Percentiles rank a stretch among this genome's conserved stretches.
Conservation (phyloP, 768 basidiomycete species). For the Scleroderma citrinum region DNA sequence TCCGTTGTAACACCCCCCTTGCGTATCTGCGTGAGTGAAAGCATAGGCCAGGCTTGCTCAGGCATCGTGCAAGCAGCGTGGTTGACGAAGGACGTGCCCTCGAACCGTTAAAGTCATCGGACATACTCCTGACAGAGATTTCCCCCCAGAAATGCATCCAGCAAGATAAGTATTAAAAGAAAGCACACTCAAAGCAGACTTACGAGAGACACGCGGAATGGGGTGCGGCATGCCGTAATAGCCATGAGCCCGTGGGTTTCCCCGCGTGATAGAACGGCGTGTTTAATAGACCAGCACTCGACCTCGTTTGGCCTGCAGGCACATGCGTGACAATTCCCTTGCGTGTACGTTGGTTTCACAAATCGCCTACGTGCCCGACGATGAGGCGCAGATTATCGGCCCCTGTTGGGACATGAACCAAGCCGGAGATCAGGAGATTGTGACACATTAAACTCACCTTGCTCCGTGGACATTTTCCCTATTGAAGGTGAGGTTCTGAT, state of each 20-base stretch:
- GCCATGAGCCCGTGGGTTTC: background rate
- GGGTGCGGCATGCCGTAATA: background rate
- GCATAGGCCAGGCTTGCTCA: background rate
- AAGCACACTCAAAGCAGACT: background rate
- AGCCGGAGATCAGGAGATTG: background rate
- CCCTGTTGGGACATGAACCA: background rate
- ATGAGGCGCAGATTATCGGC: background rate
- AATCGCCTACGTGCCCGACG: background rate
- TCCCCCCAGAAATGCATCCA: background rate
- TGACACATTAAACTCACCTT: background rate
- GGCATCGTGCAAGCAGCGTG: background rate
- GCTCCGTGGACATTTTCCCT: background rate
- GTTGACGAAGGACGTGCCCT: background rate
- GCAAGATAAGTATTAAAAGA: background rate
- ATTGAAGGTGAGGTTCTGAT: background rate
- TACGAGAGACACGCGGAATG: background rate
- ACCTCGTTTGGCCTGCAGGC: background rate
- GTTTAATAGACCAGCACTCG: background rate
- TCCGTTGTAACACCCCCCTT: too few species aligned
- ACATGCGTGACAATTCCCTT: background rate
- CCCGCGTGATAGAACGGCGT: background rate
- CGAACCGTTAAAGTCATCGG: background rate
- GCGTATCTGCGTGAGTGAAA: background rate
- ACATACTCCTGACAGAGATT: background rate
- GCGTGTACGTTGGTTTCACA: background rate